A percentile compares a stretch with the other conserved stretches of the same genome.
Conservation (phyloP, 345 rosid genomes). For the Pelargonium nanum region DNA sequence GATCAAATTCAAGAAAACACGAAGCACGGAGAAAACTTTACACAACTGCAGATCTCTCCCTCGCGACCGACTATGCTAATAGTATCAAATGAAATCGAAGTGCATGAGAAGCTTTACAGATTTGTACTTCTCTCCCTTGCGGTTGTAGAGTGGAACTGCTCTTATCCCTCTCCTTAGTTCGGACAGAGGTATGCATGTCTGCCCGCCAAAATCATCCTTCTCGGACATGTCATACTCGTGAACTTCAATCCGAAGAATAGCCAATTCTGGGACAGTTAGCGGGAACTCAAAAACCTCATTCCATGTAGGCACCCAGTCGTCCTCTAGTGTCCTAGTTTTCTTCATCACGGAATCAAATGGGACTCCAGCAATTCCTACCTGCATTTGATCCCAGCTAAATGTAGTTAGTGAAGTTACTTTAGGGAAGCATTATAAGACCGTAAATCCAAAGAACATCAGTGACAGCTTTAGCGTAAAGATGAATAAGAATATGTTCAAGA, state of each 20-base stretch:
- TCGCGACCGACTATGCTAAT: neutral
- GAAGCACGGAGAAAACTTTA: too few relatives aligned
- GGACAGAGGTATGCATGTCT: conserved; percentile 57
- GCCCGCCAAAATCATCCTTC: conserved; percentile 80
- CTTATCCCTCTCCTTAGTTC: conserved; percentile 63
- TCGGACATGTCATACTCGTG: conserved; percentile 70
- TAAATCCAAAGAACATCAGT: too few relatives aligned
- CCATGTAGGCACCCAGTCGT: conserved; percentile 37
- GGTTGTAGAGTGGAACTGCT: conserved; percentile 39
- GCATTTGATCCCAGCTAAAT: neutral
- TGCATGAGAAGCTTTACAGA: conserved; percentile 59
- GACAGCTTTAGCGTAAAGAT: too few relatives aligned
- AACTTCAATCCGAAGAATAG: conserved; percentile 59
- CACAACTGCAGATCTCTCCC: too few relatives aligned
- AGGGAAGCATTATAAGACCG: too few relatives aligned
- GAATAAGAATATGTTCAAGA: too few relatives aligned
- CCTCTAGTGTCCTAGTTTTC: neutral
- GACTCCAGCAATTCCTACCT: conserved; percentile 6
- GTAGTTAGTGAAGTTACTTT: neutral
- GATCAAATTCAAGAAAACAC: too few relatives aligned
- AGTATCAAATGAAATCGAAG: conserved; percentile 39
- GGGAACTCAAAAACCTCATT: conserved; percentile 65
- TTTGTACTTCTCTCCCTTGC: conserved; percentile 41
- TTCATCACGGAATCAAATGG: neutral
- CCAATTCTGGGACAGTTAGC: conserved; percentile 65